A percentile compares a stretch with the other conserved stretches of the same genome.
phyloP scores from a whole-genome alignment of 1,139 yeast genomes.

The Candida gigantensis region DNA sequence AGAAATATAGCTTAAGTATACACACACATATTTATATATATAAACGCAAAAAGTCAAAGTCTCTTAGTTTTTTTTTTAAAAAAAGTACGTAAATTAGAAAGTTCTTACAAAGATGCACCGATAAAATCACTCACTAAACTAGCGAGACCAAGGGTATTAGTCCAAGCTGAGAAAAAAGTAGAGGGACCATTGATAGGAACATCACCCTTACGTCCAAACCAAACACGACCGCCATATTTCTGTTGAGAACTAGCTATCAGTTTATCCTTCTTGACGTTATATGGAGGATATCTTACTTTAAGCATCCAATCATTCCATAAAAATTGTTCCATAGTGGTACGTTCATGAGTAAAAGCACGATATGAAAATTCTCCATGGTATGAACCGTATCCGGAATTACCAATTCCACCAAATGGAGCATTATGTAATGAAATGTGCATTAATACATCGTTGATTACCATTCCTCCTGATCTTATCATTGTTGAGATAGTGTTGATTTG shows the following conservation, averaged over 20 bases:
- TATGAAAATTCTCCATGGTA: constrained; percentile 80
- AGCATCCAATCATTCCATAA: constrained; percentile 62
- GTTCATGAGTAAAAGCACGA: constrained; percentile 71
- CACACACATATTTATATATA: neutral
- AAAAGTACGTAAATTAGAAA: too few species aligned
- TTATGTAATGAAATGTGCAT: constrained; percentile 66
- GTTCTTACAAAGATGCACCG: constrained; percentile 6
- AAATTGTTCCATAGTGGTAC: constrained; percentile 69
- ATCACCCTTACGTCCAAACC: constrained; percentile 41
- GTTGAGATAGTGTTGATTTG: constrained; percentile 54
- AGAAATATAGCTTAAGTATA: neutral
- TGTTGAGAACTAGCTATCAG: constrained; percentile 24
- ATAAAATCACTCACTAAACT: constrained; percentile 11
- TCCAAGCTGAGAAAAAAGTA: constrained; percentile 32
- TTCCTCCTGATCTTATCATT: constrained; percentile 71
- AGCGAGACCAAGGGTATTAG: constrained; percentile 23
- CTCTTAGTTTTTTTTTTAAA: too few species aligned
- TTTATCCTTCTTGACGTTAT: constrained; percentile 32
- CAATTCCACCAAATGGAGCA: constrained; percentile 92
- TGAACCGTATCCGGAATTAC: constrained; percentile 74
- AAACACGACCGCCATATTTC: constrained; percentile 24
- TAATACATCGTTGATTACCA: constrained; percentile 68
- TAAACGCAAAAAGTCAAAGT: too few species aligned
- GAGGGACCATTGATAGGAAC: constrained; percentile 39
- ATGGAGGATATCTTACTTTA: constrained; percentile 71